Conservation (phyloP, 352 stramenopile species). For the Elongisporangium anandrum region DNA sequence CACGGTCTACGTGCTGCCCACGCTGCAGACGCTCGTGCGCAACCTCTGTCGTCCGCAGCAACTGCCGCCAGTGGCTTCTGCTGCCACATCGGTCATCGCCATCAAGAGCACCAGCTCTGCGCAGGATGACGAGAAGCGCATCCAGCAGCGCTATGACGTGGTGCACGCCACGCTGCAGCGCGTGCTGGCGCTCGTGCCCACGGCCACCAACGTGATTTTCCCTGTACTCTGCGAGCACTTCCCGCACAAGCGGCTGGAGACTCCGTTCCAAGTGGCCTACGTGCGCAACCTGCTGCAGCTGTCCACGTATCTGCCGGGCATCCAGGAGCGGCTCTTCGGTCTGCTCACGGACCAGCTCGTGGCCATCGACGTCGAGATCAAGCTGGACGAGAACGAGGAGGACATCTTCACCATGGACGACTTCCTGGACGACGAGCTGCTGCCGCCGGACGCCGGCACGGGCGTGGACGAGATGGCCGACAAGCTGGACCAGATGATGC, state of each 20-base stretch:
- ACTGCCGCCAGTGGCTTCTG: slow-evolving; percentile 19
- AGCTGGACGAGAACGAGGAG: slow-evolving; percentile 82
- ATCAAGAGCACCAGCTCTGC: slow-evolving; percentile 41
- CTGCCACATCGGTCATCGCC: slow-evolving; percentile 6
- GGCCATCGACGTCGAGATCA: slow-evolving; percentile 87
- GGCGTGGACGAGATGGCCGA: slow-evolving; percentile 81
- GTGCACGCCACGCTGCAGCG: slow-evolving; percentile 61
- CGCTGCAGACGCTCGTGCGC: slow-evolving; percentile 80
- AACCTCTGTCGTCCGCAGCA: slow-evolving; percentile 59
- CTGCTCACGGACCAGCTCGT: slow-evolving; percentile 85
- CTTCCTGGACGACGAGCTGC: slow-evolving; percentile 74
- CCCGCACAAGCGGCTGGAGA: slow-evolving; percentile 79
- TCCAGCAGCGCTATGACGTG: slow-evolving; percentile 51
- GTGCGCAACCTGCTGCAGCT: slow-evolving; percentile 69
- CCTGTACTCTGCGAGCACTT: slow-evolving; percentile 73
- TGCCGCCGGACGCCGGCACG: slow-evolving; percentile 34
- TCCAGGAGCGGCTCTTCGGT: slow-evolving; percentile 80
- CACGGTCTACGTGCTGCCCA: slow-evolving; percentile 74
- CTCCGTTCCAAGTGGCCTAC: slow-evolving; percentile 60
- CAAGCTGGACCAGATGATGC: slow-evolving; percentile 87
- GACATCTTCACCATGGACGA: slow-evolving; percentile 82
- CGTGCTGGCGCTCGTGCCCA: slow-evolving; percentile 67
- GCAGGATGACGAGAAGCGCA: slow-evolving; percentile 36
- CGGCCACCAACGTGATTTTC: slow-evolving; percentile 75
- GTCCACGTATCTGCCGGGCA: slow-evolving; percentile 51